Base-by-base conservation (phyloP, 306 rosid genomes). In the Calophaca sinica region DNA sequence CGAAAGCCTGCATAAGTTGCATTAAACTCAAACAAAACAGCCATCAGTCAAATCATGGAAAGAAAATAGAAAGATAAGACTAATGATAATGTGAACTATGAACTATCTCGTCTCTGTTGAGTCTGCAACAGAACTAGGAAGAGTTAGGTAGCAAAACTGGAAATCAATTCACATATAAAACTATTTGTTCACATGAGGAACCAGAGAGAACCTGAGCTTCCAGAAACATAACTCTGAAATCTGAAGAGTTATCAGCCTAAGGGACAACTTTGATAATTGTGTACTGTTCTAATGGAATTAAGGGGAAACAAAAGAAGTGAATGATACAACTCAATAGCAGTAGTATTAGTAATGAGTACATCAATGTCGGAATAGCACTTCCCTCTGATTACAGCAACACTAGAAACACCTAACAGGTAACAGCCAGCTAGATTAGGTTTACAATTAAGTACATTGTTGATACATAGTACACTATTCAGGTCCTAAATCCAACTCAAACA, bases 1-100 rank as follows among this genome's bases (percentile, higher is more conserved):
- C 67, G 69, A 50, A 81, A 65, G 74, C 90, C 91, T 88, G 96
- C 92, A 91, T 70, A 87, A 82, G 45, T 61, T 73, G 60, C 77
- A 79, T 39, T 55, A 62, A 82, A 68, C 83, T 82, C 77, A 84
- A 81, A 70, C 52, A 70, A 9, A 5, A 35, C 62, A 69, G 72
- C 35, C 13, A 75, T 72, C 63, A 76, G 78, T 63, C 28, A 79
- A 75, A 39, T 28, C n/a, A 51, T 63, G 38, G 13, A 62, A 72
- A 38, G 12, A 74, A 77, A 80, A 75, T n/a, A 70, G 53, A 72
- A 31, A 68, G 15, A 60, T 49, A 5, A 53, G 66, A 46, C 45
- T 7, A 7, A 42, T n/a, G 32, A 35, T 68, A 41, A 61, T 36
- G 69, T n/a, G 60, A 79, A 68, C 73, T 20, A 61, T 68, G 39